phyloP scores from a whole-genome alignment of 345 rosid species.

The Gossypium ekmanianum region DNA sequence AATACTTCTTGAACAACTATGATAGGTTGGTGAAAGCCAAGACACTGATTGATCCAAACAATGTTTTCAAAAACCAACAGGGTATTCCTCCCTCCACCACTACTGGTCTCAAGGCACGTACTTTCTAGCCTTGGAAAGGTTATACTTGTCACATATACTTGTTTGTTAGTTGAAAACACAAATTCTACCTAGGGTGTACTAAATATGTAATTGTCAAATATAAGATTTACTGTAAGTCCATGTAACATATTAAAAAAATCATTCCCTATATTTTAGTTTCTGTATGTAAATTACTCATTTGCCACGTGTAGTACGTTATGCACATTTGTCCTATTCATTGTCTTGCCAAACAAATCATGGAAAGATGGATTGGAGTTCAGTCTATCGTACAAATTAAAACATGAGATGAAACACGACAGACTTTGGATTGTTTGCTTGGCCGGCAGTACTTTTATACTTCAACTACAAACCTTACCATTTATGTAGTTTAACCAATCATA shows the following conservation, averaged over 20 bases:
- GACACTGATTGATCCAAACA: conserved; percentile 41
- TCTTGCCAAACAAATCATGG: neutral
- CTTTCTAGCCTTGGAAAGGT: neutral
- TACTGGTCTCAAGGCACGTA: neutral
- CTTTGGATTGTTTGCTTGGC: conserved; percentile 12
- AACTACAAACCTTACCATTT: neutral
- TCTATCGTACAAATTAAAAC: neutral
- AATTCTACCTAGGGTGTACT: neutral
- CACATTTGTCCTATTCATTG: neutral
- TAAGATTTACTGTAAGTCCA: no score
- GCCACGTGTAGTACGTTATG: neutral
- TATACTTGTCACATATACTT: neutral
- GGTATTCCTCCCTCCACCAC: conserved; percentile 39
- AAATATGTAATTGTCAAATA: no score
- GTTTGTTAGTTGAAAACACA: neutral
- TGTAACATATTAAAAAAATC: no score
- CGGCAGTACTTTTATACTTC: neutral
- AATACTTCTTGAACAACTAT: conserved; percentile 45
- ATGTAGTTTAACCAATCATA: neutral
- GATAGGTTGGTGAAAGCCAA: conserved; percentile 45
- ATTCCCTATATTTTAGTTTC: no score
- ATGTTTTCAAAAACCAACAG: conserved; percentile 43
- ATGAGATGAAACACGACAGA: neutral
- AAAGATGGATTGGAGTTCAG: neutral
- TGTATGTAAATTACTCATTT: no score